phyloP scores from a whole-genome alignment of 371 early-diverging fungal species.

The Quaeritorhiza haematococci region DNA sequence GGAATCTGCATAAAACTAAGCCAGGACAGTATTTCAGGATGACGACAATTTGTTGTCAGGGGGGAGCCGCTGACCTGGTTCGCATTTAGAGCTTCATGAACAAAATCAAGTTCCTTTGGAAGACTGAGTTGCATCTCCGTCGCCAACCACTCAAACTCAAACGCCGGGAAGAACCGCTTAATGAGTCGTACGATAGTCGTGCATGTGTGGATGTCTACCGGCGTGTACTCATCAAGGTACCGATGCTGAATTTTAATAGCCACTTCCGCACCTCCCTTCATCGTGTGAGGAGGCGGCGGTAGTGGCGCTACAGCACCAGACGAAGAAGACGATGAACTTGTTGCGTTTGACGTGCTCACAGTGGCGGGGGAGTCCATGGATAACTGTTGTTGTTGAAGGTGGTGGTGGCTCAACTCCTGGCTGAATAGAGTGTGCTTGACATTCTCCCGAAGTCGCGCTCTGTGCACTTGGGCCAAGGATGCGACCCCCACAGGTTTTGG shows the following conservation, averaged over 20 bases:
- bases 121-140: conserved; percentile 80
- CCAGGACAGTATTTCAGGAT: neutral
- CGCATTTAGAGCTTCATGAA: conserved; percentile 71
- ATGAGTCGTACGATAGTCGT: conserved; percentile 57
- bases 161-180: conserved; percentile 72
- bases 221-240: conserved; percentile 62
- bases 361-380: no score
- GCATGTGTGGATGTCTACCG: conserved; percentile 75
- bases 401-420: no score
- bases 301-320: neutral
- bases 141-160: conserved; percentile 86
- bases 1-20: neutral
- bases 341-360: no score
- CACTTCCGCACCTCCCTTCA: conserved; percentile 50
- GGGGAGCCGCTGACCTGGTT: no score
- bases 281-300: neutral
- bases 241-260: conserved; percentile 94
- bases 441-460: conserved; percentile 47
- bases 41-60: neutral
- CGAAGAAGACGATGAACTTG: neutral
- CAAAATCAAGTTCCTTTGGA: conserved; percentile 85
- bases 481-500: conserved; percentile 75
- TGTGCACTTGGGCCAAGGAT: conserved; percentile 81
- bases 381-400: no score
- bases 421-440: neutral